phyloP scores from a whole-genome alignment of 768 basidiomycete genomes.

The Mrakia gelida region DNA sequence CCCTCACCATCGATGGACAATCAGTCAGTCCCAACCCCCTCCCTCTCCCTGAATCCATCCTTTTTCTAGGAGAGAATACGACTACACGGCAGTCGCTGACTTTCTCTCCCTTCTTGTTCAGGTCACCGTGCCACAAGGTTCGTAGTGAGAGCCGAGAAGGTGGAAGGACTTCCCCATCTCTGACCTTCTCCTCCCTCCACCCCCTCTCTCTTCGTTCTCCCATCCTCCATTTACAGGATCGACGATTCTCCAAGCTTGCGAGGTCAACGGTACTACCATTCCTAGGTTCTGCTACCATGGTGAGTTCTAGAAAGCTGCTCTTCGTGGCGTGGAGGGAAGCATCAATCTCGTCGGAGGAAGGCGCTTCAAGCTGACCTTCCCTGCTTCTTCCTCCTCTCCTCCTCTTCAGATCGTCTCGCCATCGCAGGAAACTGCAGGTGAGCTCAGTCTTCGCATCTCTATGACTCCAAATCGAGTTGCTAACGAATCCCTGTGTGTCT shows the following conservation, averaged over 20 bases:
- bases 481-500: neutral
- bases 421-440: constrained; percentile 97
- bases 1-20: constrained; percentile 92
- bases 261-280: constrained; percentile 41
- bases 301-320: neutral
- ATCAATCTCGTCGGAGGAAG: constrained; percentile 1
- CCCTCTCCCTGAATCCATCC: neutral
- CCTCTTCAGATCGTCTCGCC: constrained; percentile 72
- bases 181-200: constrained; percentile 5
- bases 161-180: constrained; percentile 34
- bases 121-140: constrained; percentile 93
- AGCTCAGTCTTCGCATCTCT: constrained; percentile 41
- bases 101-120: constrained; percentile 39
- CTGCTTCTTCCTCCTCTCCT: constrained; percentile 52
- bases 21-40: constrained; percentile 40
- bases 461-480: neutral
- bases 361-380: constrained; percentile 47
- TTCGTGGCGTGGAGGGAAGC: neutral
- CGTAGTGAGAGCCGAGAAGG: constrained; percentile 32
- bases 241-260: constrained; percentile 38
- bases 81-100: neutral
- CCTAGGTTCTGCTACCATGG: constrained; percentile 42
- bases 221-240: constrained; percentile 23
- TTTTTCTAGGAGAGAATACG: neutral
- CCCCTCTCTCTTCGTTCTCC: neutral